Conservation (phyloP, 805 yeast species). For the Candida caryicola region DNA sequence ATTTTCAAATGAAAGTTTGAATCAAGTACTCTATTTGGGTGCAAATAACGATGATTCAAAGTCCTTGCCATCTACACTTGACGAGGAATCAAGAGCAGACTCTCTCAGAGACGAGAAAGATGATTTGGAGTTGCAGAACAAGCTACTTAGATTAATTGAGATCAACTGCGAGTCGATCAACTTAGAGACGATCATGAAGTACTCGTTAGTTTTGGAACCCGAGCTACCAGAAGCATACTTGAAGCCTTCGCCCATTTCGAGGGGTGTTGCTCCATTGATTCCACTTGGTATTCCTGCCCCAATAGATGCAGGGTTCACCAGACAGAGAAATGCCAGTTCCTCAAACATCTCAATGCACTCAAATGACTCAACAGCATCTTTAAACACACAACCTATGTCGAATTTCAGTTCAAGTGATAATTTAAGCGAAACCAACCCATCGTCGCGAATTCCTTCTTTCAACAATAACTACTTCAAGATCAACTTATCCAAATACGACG, state of each 20-base stretch:
- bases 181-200: slow-evolving; percentile 55
- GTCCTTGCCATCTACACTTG: slow-evolving; percentile 15
- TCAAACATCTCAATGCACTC: slow-evolving; percentile 26
- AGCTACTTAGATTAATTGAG: slow-evolving; percentile 46
- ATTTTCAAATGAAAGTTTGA: slow-evolving; percentile 42
- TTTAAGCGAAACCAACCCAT: slow-evolving; percentile 14
- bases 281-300: neutral
- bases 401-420: slow-evolving; percentile 1
- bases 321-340: slow-evolving; percentile 11
- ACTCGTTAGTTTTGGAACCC: slow-evolving; percentile 66
- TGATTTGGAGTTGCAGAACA: slow-evolving; percentile 19
- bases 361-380: slow-evolving; percentile 19
- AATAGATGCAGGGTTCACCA: slow-evolving; percentile 6
- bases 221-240: slow-evolving; percentile 43
- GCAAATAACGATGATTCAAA: slow-evolving; percentile 31
- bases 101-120: slow-evolving; percentile 5
- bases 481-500: slow-evolving; percentile 34
- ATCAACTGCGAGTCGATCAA: slow-evolving; percentile 43
- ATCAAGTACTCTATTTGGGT: slow-evolving; percentile 42
- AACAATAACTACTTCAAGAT: slow-evolving; percentile 36
- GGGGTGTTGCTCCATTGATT: neutral
- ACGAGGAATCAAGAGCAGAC: slow-evolving; percentile 6
- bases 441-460: slow-evolving; percentile 30
- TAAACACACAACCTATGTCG: slow-evolving; percentile 3
- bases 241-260: slow-evolving; percentile 7